Evolutionary conservation across 164 flowering plant species (phyloP).

Genomic region (Cinnamomum chago): DNA sequence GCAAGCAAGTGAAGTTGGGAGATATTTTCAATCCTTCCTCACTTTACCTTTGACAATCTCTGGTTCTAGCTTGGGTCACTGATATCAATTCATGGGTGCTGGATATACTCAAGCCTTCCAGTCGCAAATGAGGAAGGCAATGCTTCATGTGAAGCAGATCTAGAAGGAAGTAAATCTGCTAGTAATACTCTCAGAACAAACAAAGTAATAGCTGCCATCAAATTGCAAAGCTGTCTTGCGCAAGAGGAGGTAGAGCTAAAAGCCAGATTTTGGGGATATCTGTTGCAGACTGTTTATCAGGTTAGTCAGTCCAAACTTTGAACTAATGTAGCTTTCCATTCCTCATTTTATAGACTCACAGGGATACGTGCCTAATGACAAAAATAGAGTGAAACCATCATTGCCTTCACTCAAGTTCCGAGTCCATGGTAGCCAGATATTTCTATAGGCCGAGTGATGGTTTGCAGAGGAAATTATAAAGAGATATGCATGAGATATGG

Average conservation of each 20-base stretch:
- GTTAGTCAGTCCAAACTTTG: slow-evolving; percentile 15
- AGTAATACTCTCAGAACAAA: slow-evolving; percentile 16
- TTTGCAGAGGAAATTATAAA: too few relatives aligned
- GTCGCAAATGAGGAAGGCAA: background rate
- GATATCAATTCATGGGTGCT: background rate
- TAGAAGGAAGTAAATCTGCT: slow-evolving; percentile 15
- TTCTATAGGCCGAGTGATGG: too few relatives aligned
- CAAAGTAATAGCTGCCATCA: slow-evolving; percentile 18
- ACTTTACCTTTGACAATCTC: background rate
- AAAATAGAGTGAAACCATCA: background rate
- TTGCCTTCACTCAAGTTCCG: background rate
- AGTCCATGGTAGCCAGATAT: too few relatives aligned
- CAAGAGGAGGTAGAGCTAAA: slow-evolving; percentile 23
- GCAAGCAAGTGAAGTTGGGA: background rate
- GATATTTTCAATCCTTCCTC: background rate
- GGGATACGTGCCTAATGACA: background rate
- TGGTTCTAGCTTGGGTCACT: background rate
- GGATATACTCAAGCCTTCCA: background rate
- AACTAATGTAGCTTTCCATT: background rate
- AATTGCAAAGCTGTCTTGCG: slow-evolving; percentile 29
- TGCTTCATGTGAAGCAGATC: background rate
- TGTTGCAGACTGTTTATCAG: slow-evolving; percentile 52
- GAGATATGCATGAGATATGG: too few relatives aligned
- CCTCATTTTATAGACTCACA: background rate
- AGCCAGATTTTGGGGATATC: slow-evolving; percentile 55